Evolutionary conservation across 2,329 filamentous ascomycete species (phyloP), one percentile per base, ranked within the genome.

Genomic region (Penicillium sp.): DNA sequence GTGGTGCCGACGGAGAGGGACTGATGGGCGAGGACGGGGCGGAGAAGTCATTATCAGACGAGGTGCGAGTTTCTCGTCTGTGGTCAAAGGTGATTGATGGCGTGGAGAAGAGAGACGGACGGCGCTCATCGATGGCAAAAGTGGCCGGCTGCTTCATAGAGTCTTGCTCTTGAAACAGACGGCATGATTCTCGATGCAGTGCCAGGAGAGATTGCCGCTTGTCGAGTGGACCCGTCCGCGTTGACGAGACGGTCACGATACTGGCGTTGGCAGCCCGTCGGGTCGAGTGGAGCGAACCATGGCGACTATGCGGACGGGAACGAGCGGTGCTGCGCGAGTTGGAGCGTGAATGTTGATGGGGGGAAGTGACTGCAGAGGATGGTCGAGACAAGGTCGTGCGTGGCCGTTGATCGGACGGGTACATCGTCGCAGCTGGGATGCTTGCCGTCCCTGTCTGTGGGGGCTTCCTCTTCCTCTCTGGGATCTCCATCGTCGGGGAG

Each of bases 121-220:
- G 48, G 4, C 40, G 28, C 39, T 46, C 46, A 18, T 48, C 48
- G 39, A 34, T 48, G 3, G 45, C 36, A 18, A 25, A 39, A 25
- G 37, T 39, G 35, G 43, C 12, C 11, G 26, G 25, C 4, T 48
- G 26, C 13, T 42, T 28, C 18, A 18, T 18, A n/a, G 32, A 11
- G 7, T 43, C 46, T 12, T 50, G 50, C 12, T 59, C 54, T 50
- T 71, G 66, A 32, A 72, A 72, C 1, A 72, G 51, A 12, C 68
- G 69, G 45, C 69, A 69, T 40, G 69, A 69, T 39, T 72, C 65
- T 5, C 69, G 67, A 40, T 72, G 67, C 18, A 72, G 52, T 1
- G 66, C 63, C 7, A 72, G 39, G 8, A 72, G 58, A 11, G 67
- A 65, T 45, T 70, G 62, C 6, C 66, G 63, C 44, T 55, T 58